Evolutionary conservation across 768 basidiomycete species (phyloP).

Genomic region (Calocera cornea): DNA sequence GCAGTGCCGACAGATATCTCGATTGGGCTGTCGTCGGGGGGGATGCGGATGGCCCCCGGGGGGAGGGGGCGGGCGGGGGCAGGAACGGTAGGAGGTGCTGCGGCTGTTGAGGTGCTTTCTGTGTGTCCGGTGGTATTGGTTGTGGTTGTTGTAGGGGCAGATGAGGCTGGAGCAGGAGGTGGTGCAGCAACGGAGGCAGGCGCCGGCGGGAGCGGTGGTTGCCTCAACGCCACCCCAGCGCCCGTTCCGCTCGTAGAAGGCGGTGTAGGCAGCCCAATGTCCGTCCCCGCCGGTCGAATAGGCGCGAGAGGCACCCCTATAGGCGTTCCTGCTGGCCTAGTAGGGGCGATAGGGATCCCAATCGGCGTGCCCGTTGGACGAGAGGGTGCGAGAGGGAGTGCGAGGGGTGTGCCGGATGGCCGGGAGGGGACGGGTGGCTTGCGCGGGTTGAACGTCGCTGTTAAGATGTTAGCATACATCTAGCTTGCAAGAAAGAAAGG

Average conservation of each 20-base stretch:
- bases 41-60: no score
- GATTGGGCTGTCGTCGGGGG: no score
- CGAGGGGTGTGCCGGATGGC: background rate
- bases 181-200: background rate
- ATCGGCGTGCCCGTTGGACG: background rate
- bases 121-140: no score
- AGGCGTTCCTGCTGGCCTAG: background rate
- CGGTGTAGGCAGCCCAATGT: background rate
- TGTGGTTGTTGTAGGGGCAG: no score
- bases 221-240: no score
- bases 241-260: background rate
- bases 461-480: no score
- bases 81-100: background rate
- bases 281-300: no score
- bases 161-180: background rate
- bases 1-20: no score
- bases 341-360: background rate
- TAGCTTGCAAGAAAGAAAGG: no score
- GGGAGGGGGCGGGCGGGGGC: background rate
- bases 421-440: background rate
- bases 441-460: background rate
- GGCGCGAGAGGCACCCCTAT: no score
- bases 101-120: background rate
- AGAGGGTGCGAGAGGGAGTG: background rate
- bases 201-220: background rate